Evolutionary conservation across 139 green algal species (phyloP), one percentile per base, ranked within the genome.

Genomic region (Micractinium sp.): DNA sequence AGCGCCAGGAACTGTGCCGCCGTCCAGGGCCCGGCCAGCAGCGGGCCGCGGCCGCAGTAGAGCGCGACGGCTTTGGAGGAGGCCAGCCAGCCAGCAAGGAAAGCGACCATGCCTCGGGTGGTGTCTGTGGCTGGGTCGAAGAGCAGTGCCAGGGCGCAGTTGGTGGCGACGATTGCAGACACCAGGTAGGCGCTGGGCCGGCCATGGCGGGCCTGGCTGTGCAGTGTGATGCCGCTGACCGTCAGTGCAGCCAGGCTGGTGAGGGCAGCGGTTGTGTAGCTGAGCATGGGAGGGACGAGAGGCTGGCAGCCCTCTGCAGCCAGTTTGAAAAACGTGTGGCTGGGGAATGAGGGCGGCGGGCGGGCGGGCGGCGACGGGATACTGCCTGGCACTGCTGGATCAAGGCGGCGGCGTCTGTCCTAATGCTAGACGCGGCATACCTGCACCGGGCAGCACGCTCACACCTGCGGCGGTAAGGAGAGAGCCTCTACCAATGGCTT

Each of bases 21-120:
- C 0, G 39, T 47, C 84, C 84, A 82, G 29, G 35, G 66, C 22
- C n/a, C 67, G 0, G 38, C 25, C 22, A 38, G 67, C 84, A 88
- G 84, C 29, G 71, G 84, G 27, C 84, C 69, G 25, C 84, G 84
- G 38, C 67, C 67, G 38, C 63, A 76, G 38, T 31, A n/a, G 35
- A 88, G 60, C 13, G 84, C 84, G 13, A 88, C 12, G 25, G 84
- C 84, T 39, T 88, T 88, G 67, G 71, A 81, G 2, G 35, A 67
- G 38, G 84, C 67, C 22, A 88, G 71, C 84, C 84, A 88, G 25
- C 29, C 16, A 16, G 66, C 27, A 4, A 81, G 13, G 71, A 88
- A 88, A 5, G 66, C 33, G 0, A 81, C 27, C 69, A 81, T 88
- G 20, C 67, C 84, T 0, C 69, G 69, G 41, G 66, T 81, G 39